Evolutionary conservation across 73 alveolate species (phyloP).

Genomic region (Paramecium primaurelia): DNA sequence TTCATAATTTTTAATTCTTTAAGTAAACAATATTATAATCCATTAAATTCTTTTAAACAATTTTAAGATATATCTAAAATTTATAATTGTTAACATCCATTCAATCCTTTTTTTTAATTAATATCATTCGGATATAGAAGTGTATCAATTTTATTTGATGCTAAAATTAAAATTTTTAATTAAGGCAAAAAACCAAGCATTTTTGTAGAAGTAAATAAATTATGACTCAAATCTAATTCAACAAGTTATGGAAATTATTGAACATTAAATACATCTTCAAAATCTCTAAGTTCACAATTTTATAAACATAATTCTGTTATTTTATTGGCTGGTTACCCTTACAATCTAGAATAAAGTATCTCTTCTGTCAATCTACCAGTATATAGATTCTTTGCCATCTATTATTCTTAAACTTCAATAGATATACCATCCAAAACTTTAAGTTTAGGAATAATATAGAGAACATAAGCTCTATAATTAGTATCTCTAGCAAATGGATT

Average conservation of each 20-base stretch:
- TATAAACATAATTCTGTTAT: conserved; percentile 74
- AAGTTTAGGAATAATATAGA: conserved; percentile 74
- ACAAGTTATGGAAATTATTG: conserved; percentile 68
- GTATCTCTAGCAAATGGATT: conserved; percentile 72
- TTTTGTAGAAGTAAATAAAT: conserved; percentile 66
- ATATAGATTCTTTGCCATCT: conserved; percentile 80
- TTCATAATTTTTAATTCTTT: conserved; percentile 74
- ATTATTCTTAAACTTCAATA: conserved; percentile 72
- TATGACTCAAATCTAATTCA: conserved; percentile 79
- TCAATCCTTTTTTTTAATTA: conserved; percentile 72
- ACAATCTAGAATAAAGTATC: conserved; percentile 69
- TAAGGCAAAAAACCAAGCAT: conserved; percentile 82
- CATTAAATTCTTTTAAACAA: conserved; percentile 71
- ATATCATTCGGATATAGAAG: conserved; percentile 70
- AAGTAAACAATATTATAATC: conserved; percentile 71
- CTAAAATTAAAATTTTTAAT: conserved; percentile 67
- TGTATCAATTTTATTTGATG: conserved; percentile 74
- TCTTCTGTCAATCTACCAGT: conserved; percentile 90
- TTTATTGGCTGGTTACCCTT: conserved; percentile 65
- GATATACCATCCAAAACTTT: conserved; percentile 85
- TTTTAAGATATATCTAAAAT: conserved; percentile 78
- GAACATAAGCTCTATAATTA: conserved; percentile 71
- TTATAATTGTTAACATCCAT: conserved; percentile 70
- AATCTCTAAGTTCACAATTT: conserved; percentile 76
- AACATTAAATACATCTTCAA: conserved; percentile 83